Evolutionary conservation across 2,329 filamentous ascomycete species (phyloP).

Genomic region (Beauveria scarabaeidicola): DNA sequence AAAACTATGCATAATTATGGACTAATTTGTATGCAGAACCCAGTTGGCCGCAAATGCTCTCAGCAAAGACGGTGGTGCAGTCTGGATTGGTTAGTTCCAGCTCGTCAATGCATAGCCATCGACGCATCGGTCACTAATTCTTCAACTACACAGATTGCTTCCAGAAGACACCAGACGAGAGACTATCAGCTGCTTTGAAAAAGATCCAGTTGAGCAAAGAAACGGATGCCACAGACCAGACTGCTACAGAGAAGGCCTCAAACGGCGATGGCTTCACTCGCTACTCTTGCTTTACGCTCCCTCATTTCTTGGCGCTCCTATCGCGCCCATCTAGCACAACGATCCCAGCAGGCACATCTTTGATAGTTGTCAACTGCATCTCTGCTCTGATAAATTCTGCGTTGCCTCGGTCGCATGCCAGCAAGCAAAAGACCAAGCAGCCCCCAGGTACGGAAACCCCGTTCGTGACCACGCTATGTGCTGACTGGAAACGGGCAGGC

Average conservation of each 20-base stretch:
- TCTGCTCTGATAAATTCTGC: constrained; percentile 69
- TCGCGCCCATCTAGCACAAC: constrained; percentile 56
- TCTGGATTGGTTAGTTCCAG: constrained; percentile 68
- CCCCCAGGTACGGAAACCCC: constrained; percentile 27
- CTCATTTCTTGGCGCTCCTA: constrained; percentile 67
- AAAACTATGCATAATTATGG: not conserved
- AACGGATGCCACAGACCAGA: constrained; percentile 5
- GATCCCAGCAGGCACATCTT: constrained; percentile 51
- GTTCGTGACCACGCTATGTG: not conserved
- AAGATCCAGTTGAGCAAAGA: constrained; percentile 12
- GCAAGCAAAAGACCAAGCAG: constrained; percentile 28
- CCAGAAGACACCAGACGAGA: constrained; percentile 27
- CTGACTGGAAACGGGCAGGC: constrained; percentile 19
- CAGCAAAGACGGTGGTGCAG: constrained; percentile 50
- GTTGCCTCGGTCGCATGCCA: constrained; percentile 54
- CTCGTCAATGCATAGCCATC: not conserved
- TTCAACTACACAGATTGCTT: constrained; percentile 35
- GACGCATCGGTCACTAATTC: not conserved
- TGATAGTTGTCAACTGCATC: constrained; percentile 71
- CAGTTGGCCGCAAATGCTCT: constrained; percentile 61
- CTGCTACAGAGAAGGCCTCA: constrained; percentile 13
- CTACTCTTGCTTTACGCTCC: constrained; percentile 50
- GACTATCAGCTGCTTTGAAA: constrained; percentile 21
- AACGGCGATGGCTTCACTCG: constrained; percentile 33
- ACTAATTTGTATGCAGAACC: constrained; percentile 44